Evolutionary conservation across 2,329 filamentous ascomycete genomes (phyloP), one percentile per base, ranked within the genome.

Genomic region (Cercospora nicotianae): DNA sequence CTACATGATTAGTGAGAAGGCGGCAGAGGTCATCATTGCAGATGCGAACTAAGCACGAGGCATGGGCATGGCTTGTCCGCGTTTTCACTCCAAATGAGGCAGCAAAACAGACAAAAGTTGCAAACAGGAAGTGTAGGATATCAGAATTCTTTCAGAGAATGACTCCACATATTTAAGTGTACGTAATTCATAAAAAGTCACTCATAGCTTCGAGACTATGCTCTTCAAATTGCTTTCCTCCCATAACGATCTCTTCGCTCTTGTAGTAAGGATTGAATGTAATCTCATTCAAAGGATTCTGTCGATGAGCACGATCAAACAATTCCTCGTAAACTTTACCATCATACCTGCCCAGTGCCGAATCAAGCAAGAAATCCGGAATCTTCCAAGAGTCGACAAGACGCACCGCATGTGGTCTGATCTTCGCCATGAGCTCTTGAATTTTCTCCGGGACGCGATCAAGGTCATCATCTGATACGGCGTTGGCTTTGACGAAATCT

Each of bases 1-100:
- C 0, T 87, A 86, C 70, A 86, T 89, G 77, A 79, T 86, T 5
- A 82, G 81, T 1, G 87, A 89, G 79, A 90, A 89, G 80, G 87
- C 87, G 0, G 84, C 85, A 1, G 86, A 88, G 74, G 83, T 83
- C 8, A 88, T 89, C 64, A 63, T 82, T 18, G 60, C 33, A 9
- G 63, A 65, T 53, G 63, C 55, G 20, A 23, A 36, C 36, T 31
- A 33, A 59, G 31, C n/a, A 5, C 28, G 23, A 23, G 1, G 18
- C n/a, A 48, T 48, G 10, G 1, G 18, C n/a, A 48, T 48, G 10
- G 5, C 12, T 23, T 28, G 23, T 13, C 18, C 5, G 8, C 28
- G 28, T 26, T 26, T 4, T 2, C 23, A 26, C 4, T 4, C 23
- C 23, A 2, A 4, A 26, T 4, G 23, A 4, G 4, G 23, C 23